Base-by-base conservation (phyloP, 495 filamentous ascomycete genomes). In the Amorphotheca resinae region DNA sequence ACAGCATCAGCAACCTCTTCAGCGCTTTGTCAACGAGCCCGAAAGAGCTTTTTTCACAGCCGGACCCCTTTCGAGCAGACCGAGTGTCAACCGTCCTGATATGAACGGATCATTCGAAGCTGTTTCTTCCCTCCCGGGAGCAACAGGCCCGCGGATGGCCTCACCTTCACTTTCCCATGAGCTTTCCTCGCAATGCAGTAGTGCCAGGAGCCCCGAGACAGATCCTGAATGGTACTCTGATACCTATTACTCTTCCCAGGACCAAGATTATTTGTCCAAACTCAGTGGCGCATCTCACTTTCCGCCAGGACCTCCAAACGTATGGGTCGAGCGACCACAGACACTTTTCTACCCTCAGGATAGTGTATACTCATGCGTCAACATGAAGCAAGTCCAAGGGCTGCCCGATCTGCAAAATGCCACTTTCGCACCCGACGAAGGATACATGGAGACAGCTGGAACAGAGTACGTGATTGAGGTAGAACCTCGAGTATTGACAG, bases 341-440 rank as follows among this genome's bases (percentile, higher is more conserved):
- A 0, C 0, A 16, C 16, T n/a, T 33, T 11, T 21, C 31, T 17
- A 5, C 22, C 12, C n/a, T 11, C 33, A 21, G n/a, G 14, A 3
- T 8, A 6, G 30, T 23, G 21, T 11, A 22, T 33, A 18, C 21
- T n/a, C 41, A 3, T 36, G 28, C 16, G 41, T 53, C 34, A 28
- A 53, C 9, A 22, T 49, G 9, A 43, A 25, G 23, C 42, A 53
- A 22, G 40, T 53, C 14, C 50, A 49, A 46, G 28, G 37, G 2
- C 31, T 53, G 11, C 20, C 40, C 4, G 50, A 52, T 38, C 17
- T 18, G 8, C 22, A 28, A 40, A 15, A 36, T 2, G 8, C 38
- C 5, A 38, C 46, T 14, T 49, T 32, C 21, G 38, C 45, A 9
- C n/a, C 32, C 1, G 46, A 49, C 20, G 50, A 53, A 33, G 42